Evolutionary conservation across 495 filamentous ascomycete species (phyloP), one percentile per base, ranked within the genome.

Genomic region (Friedmanniomyces simplex): DNA sequence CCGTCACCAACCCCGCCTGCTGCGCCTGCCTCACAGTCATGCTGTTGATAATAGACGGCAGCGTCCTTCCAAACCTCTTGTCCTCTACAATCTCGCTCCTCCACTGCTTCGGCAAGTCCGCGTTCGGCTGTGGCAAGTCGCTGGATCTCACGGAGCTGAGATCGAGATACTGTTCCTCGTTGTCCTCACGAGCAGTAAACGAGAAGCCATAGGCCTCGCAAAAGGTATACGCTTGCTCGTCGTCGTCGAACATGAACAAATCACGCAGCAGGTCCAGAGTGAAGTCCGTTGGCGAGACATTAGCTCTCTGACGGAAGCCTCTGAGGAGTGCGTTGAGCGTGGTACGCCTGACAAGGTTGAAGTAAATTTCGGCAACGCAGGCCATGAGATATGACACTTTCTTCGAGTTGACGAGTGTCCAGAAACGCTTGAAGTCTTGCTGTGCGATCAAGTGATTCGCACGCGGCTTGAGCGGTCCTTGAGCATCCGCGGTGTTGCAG

Each of bases 341-440:
- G 20, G 77, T 82, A 57, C 85, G 83, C 21, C 93, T 88, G 24
- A 97, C 75, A 16, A 81, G 73, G 51, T 84, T 87, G 71, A 97
- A 97, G 61, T 90, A 87, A 16, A 91, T 84, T 67, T 96, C 91
- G 1, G 91, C 90, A 39, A 96, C 84, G 68, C 91, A 96, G 6
- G 87, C 91, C 85, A 94, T 91, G 20, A 91, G 78, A 69, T 96
- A 97, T 0, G 91, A 88, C 1, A 90, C 81, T 50, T 76, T 70
- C 1, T 77, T 77, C 11, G 85, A 83, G 52, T 81, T 76, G 41
- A 96, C 73, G 37, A 93, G 74, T 1, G 74, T 74, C 72, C 94
- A 97, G 67, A 93, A 93, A 25, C 82, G 79, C 20, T 75, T 65
- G 63, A 80, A 85, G 50, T 84, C 84, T 2, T 82, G 78, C 52